Base-by-base conservation (phyloP, 805 yeast genomes). In the Kuraishia hungarica region DNA sequence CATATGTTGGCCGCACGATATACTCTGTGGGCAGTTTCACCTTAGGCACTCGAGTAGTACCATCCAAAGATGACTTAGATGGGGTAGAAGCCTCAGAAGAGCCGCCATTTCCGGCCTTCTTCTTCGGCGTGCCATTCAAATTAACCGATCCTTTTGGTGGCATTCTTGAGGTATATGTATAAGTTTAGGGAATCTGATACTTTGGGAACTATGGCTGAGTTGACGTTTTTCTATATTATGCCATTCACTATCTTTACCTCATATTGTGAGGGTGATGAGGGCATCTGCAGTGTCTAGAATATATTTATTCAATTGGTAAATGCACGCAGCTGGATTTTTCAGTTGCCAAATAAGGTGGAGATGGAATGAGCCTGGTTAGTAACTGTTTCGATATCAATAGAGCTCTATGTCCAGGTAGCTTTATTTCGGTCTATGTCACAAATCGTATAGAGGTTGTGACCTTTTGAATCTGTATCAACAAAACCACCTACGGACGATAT, bases 1-100 rank as follows among this genome's bases (percentile, higher is more conserved):
- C 21, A 4, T 24, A 52, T 1, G 59, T 55, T 7, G 72, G 71
- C 48, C 72, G 59, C 29, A 69, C 39, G 2, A 69, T 65, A 50
- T 59, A 68, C 55, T 67, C 71, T 0, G 62, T 53, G 13, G 68
- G 67, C 3, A 59, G 56, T 53, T 47, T 47, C 49, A 47, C 24
- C 22, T 63, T 63, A 10, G 63, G 60, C 43, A 57, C 58, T 52
- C 58, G 57, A 21, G 59, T 17, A 47, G 56, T 58, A 0, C 61
- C 26, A 8, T 57, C 51, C 3, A 55, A 35, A n/a, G 59, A 52
- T 4, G 51, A 23, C 56, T 60, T 60, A 35, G 51, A 54, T 15
- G 62, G 52, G 39, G 54, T 60, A 0, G 61, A 50, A 6, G 60
- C 23, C 1, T 62, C 56, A 1, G 64, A 57, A 4, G 55, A 6